Percentiles rank a stretch among this genome's conserved stretches.
Evolutionary conservation across 2,329 filamentous ascomycete species (phyloP).

Genomic region (Aspergillus fumigatiaffinis): DNA sequence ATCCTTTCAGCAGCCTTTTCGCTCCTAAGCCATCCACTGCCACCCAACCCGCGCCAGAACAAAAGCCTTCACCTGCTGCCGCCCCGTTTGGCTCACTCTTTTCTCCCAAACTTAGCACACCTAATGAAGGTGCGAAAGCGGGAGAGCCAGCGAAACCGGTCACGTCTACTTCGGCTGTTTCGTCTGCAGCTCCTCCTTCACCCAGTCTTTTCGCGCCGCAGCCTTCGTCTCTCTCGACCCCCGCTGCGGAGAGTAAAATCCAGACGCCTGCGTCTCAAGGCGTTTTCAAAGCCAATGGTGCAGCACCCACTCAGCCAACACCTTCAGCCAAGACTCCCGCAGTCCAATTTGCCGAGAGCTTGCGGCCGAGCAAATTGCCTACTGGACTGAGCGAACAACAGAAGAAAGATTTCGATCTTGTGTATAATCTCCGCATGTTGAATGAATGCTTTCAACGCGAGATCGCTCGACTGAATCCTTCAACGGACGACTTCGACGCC

Average conservation of each 20-base stretch:
- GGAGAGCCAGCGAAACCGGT: constrained; percentile 9
- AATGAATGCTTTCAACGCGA: constrained; percentile 34
- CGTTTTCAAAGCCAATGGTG: constrained; percentile 12
- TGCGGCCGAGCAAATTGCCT: constrained; percentile 17
- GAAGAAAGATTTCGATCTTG: constrained; percentile 17
- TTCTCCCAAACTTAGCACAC: constrained; percentile 11
- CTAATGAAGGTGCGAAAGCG: constrained; percentile 9
- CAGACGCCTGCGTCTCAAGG: constrained; percentile 8
- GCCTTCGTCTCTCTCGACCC: constrained; percentile 7
- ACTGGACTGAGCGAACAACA: constrained; percentile 13
- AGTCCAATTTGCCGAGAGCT: constrained; percentile 7
- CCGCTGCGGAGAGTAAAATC: constrained; percentile 7
- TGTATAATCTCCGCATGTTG: constrained; percentile 30
- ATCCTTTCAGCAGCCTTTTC: constrained; percentile 20
- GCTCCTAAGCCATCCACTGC: constrained; percentile 11
- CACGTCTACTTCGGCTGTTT: constrained; percentile 12
- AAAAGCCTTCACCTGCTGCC: constrained; percentile 11
- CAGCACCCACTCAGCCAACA: constrained; percentile 2
- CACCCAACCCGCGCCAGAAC: constrained; percentile 12
- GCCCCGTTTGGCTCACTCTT: constrained; percentile 14
- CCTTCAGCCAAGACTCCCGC: constrained; percentile 1
- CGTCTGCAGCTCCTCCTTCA: constrained; percentile 7
- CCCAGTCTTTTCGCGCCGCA: constrained; percentile 2
- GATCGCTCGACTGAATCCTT: constrained; percentile 28
- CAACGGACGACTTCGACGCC: constrained; percentile 31